A percentile compares a stretch with the other conserved stretches of the same genome.
Evolutionary conservation across 1,284 basidiomycete species (phyloP).

Genomic region (Sphagnurus paluster): DNA sequence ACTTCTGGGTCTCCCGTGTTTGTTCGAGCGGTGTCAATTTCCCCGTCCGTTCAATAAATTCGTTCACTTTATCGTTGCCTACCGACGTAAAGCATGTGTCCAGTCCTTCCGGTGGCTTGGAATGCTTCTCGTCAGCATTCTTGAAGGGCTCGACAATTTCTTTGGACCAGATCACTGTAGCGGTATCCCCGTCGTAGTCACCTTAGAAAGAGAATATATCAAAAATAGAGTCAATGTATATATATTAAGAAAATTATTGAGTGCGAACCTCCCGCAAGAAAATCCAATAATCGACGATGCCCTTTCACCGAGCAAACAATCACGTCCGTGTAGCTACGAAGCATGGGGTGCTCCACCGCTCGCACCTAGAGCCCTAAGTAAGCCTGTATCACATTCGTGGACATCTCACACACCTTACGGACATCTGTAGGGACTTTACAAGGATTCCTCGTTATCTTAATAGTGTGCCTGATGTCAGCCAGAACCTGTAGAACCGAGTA

Average conservation of each 20-base stretch:
- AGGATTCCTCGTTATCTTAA: conserved; percentile 46
- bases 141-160: conserved; percentile 50
- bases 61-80: conserved; percentile 40
- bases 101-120: conserved; percentile 45
- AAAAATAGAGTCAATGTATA: background rate
- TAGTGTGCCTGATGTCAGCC: background rate
- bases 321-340: conserved; percentile 44
- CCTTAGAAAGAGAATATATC: conserved; percentile 26
- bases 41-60: conserved; percentile 34
- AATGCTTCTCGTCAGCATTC: conserved; percentile 46
- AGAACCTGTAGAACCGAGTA: background rate
- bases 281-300: conserved; percentile 44
- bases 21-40: conserved; percentile 18
- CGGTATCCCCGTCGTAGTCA: conserved; percentile 55
- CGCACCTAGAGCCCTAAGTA: conserved; percentile 34
- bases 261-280: conserved; percentile 45
- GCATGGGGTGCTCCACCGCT: conserved; percentile 44
- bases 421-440: conserved; percentile 56
- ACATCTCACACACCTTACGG: conserved; percentile 40
- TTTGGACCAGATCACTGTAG: conserved; percentile 43
- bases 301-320: conserved; percentile 51
- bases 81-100: conserved; percentile 39
- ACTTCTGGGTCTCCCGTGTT: conserved; percentile 43
- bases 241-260: conserved; percentile 1
- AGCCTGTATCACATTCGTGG: conserved; percentile 7